phyloP scores from a whole-genome alignment of 306 rosid genomes.

The Coriaria nepalensis region DNA sequence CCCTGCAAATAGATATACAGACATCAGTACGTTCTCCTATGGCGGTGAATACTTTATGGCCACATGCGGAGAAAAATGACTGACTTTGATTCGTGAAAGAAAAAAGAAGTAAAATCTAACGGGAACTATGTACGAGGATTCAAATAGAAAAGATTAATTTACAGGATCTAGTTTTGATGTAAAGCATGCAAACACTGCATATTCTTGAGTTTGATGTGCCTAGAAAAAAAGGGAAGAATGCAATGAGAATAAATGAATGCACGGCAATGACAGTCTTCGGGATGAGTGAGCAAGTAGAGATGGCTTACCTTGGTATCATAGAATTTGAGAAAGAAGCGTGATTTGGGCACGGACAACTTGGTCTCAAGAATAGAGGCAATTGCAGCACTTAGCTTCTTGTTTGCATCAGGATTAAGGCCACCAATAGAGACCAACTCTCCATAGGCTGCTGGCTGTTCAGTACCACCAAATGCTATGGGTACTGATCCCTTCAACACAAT shows the following conservation, averaged over 20 bases:
- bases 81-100: conserved; percentile 8
- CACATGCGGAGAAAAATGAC: neutral
- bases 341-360: conserved; percentile 80
- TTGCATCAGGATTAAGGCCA: conserved; percentile 62
- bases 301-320: conserved; percentile 75
- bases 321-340: conserved; percentile 72
- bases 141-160: conserved; percentile 35
- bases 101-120: conserved; percentile 9
- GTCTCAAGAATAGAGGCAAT: conserved; percentile 60
- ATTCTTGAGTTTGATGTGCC: conserved; percentile 68
- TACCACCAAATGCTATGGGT: conserved; percentile 84
- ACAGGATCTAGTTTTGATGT: conserved; percentile 91
- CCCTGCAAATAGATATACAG: conserved; percentile 46
- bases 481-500: conserved; percentile 85
- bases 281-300: conserved; percentile 13
- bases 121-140: conserved; percentile 19
- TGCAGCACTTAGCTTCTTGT: conserved; percentile 87
- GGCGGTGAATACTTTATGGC: neutral
- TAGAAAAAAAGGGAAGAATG: conserved; percentile 57
- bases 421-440: conserved; percentile 96
- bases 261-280: conserved; percentile 12
- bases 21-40: conserved; percentile 15
- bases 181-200: conserved; percentile 85
- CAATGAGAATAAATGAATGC: conserved; percentile 41
- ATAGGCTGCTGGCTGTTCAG: conserved; percentile 83